Base-by-base conservation (phyloP, 441 rosid genomes). In the Mallotus repandus region DNA sequence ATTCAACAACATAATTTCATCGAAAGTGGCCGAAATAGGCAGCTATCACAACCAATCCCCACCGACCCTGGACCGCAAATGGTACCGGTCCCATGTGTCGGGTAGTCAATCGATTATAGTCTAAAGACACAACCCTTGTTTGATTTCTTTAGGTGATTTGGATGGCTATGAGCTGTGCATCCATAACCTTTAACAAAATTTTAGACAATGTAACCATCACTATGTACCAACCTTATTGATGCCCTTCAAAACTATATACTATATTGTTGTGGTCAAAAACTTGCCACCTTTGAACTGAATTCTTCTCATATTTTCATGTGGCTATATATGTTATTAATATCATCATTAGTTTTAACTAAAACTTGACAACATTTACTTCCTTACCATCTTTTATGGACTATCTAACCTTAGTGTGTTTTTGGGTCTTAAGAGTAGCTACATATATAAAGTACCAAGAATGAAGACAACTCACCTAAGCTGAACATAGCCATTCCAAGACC, bases 401-500 rank as follows among this genome's bases (percentile, higher is more conserved):
- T 25, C 29, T 25, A 25, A 25, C 29, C 41, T 35, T 35, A 35
- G 2, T 35, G 41, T 35, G 41, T 4, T 43, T 29, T 19, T 50
- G 16, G 14, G 61, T 1, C 11, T 4, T 13, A 22, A 29, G 32
- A 66, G 14, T 7, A 71, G 55, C 9, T 10, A 43, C 60, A 50
- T 64, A 9, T 32, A 32, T 32, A 32, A 32, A 32, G 4, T 2
- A 1, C 2, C 41, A 35, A 35, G 41, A 74, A 46, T 22, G 1
- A 21, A 63, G 73, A 22, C 7, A 50, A 86, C 97, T 85, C 86
- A 95, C 99, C 99, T 71, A 95, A 92, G 85, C 99, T 95, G 89
- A 95, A 94, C 99, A 94, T 94, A 72, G 99, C 99, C 99, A 94
- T 92, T 88, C 98, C 99, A 68, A 94, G 96, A 63, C 99, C 99